Evolutionary conservation across 805 yeast species (phyloP).

Genomic region (Saturnispora sanitii): DNA sequence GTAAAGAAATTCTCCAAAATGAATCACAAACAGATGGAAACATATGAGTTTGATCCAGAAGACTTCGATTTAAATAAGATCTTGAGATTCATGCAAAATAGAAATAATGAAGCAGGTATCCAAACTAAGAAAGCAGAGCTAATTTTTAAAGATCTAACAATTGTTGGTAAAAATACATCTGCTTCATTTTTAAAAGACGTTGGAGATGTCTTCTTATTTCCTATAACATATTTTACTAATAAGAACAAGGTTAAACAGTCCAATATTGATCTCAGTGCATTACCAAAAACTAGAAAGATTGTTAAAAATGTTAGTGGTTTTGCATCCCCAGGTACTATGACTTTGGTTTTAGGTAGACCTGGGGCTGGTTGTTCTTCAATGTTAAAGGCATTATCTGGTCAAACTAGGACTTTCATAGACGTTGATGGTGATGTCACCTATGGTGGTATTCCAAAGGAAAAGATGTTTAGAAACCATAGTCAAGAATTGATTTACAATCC

Average conservation of each 20-base stretch:
- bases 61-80: conserved; percentile 33
- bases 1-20: conserved; percentile 15
- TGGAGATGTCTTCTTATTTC: conserved; percentile 30
- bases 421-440: conserved; percentile 34
- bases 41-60: conserved; percentile 14
- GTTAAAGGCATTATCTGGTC: conserved; percentile 38
- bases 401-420: conserved; percentile 29
- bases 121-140: conserved; percentile 34
- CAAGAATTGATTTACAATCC: conserved; percentile 45
- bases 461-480: conserved; percentile 38
- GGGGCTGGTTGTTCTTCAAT: conserved; percentile 59
- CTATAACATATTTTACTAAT: conserved; percentile 12
- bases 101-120: conserved; percentile 37
- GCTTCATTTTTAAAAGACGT: conserved; percentile 36
- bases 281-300: conserved; percentile 20
- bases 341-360: conserved; percentile 46
- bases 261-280: conserved; percentile 7
- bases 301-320: conserved; percentile 18
- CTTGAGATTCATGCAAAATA: conserved; percentile 29
- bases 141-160: conserved; percentile 32
- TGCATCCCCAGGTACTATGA: conserved; percentile 43
- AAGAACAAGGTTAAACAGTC: background rate
- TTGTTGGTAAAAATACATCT: conserved; percentile 38
- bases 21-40: conserved; percentile 16
- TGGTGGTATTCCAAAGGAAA: conserved; percentile 39